phyloP scores from a whole-genome alignment of 179 eudicot species.

The Silene noctiflora region DNA sequence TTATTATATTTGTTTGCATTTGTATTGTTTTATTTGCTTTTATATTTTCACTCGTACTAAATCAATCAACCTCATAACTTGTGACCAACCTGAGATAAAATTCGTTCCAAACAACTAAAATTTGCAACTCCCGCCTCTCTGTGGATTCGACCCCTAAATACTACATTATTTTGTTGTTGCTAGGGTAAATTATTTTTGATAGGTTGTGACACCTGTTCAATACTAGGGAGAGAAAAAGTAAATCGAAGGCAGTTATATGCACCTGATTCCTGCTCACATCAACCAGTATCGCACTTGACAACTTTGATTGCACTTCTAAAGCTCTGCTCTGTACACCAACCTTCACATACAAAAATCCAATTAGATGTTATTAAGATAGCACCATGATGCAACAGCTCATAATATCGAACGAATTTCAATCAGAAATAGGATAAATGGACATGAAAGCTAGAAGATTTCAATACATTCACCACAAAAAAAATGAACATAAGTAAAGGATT shows the following conservation, averaged over 20 bases:
- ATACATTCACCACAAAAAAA: background rate
- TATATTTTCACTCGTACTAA: no score
- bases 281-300: slow-evolving; percentile 64
- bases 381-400: background rate
- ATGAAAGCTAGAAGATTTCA: background rate
- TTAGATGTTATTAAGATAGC: slow-evolving; percentile 18
- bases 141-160: no score
- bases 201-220: no score
- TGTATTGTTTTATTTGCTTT: no score
- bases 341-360: slow-evolving; percentile 40
- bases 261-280: slow-evolving; percentile 95
- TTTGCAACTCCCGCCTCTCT: no score
- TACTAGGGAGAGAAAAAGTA: background rate
- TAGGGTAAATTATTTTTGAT: no score
- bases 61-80: no score
- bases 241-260: slow-evolving; percentile 6
- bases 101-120: no score
- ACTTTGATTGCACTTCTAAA: slow-evolving; percentile 78
- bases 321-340: slow-evolving; percentile 86
- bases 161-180: no score
- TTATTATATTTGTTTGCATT: no score
- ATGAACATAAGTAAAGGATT: background rate
- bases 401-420: background rate
- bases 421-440: background rate
- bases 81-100: no score